Percentiles rank a stretch among this genome's conserved stretches.
These are phyloP conservation scores for Dioscorea dumetorum DNA, from an alignment of 106 monocot species.

Conservation along the genomic window DNA sequence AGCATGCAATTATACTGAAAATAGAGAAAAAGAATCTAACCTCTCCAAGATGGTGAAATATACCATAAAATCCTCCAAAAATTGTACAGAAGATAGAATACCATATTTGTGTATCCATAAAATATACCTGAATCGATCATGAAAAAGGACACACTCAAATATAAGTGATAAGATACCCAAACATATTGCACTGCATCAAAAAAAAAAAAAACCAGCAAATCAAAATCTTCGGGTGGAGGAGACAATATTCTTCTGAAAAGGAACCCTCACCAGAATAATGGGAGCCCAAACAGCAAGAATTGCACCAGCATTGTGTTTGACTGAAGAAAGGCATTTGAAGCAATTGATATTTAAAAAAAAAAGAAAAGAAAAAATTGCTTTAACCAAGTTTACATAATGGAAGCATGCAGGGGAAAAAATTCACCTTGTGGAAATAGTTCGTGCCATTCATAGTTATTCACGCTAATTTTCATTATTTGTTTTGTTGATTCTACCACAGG, in stretches of 20 bases:
- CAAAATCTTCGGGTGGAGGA: no score
- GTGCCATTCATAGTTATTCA: constrained; percentile 68
- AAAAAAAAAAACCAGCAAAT: neutral
- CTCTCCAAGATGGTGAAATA: constrained; percentile 76
- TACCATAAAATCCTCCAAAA: constrained; percentile 74
- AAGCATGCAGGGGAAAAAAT: neutral
- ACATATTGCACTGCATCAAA: no score
- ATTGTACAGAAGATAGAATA: constrained; percentile 74
- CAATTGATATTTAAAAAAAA: no score
- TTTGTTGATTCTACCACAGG: constrained; percentile 70
- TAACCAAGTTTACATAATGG: neutral
- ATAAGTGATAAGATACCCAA: neutral
- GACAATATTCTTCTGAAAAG: neutral
- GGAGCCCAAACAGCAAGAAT: constrained; percentile 75
- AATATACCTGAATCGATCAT: constrained; percentile 49
- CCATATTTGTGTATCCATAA: constrained; percentile 87
- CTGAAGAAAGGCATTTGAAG: constrained; percentile 23
- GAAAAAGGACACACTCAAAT: neutral
- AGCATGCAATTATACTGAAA: constrained; percentile 2
- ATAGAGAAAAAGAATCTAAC: constrained; percentile 16
- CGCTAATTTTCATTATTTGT: constrained; percentile 55
- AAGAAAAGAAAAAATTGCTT: no score
- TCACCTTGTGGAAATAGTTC: constrained; percentile 73
- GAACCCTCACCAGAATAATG: constrained; percentile 52
- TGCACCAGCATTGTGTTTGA: constrained; percentile 67